Evolutionary conservation across 768 basidiomycete genomes (phyloP).

Genomic region (Psilocybe cubensis): DNA sequence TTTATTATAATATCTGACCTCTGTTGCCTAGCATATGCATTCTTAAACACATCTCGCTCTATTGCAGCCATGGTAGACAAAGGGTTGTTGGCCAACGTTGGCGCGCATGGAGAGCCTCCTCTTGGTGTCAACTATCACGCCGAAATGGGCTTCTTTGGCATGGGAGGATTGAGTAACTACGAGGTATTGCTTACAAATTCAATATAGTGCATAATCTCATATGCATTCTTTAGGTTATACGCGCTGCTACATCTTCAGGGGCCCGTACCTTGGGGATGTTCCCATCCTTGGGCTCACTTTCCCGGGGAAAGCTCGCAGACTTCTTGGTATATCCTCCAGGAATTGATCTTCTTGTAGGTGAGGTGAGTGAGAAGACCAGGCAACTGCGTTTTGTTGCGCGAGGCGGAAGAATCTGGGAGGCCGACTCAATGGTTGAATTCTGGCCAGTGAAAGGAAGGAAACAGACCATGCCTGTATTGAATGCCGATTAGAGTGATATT

Average conservation of each 20-base stretch:
- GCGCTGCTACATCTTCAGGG: slow-evolving; percentile 68
- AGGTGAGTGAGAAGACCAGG: slow-evolving; percentile 49
- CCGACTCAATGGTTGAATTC: slow-evolving; percentile 65
- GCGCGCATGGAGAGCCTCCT: slow-evolving; percentile 76
- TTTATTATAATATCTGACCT: not conserved
- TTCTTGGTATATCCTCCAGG: slow-evolving; percentile 67
- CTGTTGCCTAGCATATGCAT: slow-evolving; percentile 50
- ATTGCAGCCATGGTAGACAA: slow-evolving; percentile 69
- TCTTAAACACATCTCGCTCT: slow-evolving; percentile 73
- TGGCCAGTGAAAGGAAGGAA: slow-evolving; percentile 70
- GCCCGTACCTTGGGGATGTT: slow-evolving; percentile 69
- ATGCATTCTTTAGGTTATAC: slow-evolving; percentile 50
- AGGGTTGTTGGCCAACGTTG: slow-evolving; percentile 66
- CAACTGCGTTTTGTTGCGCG: slow-evolving; percentile 60
- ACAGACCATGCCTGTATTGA: slow-evolving; percentile 60
- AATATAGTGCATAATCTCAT: not conserved
- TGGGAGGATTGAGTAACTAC: slow-evolving; percentile 71
- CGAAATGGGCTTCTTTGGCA: slow-evolving; percentile 67
- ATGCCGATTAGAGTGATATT: slow-evolving; percentile 40
- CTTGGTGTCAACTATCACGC: slow-evolving; percentile 78
- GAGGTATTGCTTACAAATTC: slow-evolving; percentile 44
- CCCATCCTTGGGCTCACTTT: slow-evolving; percentile 63
- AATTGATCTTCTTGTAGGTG: slow-evolving; percentile 57
- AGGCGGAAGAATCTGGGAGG: slow-evolving; percentile 75
- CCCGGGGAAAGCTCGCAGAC: slow-evolving; percentile 71